phyloP scores from a whole-genome alignment of 768 basidiomycete species.

The Serpula lacrymans region DNA sequence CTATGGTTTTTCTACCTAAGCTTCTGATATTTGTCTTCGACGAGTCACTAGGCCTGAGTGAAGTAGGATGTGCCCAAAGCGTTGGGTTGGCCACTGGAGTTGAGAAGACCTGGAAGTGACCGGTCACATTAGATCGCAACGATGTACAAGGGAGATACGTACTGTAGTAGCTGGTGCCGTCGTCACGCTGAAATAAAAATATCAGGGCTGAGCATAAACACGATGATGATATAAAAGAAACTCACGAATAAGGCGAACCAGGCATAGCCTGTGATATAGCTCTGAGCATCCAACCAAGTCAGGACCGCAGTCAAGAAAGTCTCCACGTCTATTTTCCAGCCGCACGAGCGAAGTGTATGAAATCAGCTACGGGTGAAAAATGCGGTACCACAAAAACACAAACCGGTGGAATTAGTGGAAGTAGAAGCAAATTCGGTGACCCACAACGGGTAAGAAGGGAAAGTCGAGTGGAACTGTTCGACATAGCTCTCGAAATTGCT shows the following conservation, averaged over 20 bases:
- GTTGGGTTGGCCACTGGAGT: constrained; percentile 42
- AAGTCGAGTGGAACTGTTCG: constrained; percentile 28
- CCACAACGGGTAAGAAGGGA: constrained; percentile 33
- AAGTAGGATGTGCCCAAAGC: constrained; percentile 43
- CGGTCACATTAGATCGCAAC: constrained; percentile 1
- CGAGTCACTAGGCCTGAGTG: constrained; percentile 25
- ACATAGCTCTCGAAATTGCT: constrained; percentile 34
- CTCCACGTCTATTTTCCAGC: constrained; percentile 13
- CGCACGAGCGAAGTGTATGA: not conserved
- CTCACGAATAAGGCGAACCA: constrained; percentile 16
- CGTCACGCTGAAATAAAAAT: constrained; percentile 37
- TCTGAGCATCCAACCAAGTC: constrained; percentile 7
- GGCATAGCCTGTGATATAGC: constrained; percentile 14
- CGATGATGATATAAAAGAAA: no score
- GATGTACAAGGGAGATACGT: not conserved
- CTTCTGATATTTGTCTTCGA: no score
- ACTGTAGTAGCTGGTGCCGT: constrained; percentile 40
- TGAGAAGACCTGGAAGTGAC: constrained; percentile 40
- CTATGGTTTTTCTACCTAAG: no score
- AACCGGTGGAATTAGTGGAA: constrained; percentile 7
- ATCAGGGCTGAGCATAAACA: no score
- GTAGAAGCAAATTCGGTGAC: constrained; percentile 32
- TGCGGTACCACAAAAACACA: no score
- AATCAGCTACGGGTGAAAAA: not conserved
- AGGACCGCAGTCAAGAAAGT: constrained; percentile 7